Evolutionary conservation across 2,329 filamentous ascomycete species (phyloP), one percentile per base, ranked within the genome.

Genomic region (Fusarium secorum): DNA sequence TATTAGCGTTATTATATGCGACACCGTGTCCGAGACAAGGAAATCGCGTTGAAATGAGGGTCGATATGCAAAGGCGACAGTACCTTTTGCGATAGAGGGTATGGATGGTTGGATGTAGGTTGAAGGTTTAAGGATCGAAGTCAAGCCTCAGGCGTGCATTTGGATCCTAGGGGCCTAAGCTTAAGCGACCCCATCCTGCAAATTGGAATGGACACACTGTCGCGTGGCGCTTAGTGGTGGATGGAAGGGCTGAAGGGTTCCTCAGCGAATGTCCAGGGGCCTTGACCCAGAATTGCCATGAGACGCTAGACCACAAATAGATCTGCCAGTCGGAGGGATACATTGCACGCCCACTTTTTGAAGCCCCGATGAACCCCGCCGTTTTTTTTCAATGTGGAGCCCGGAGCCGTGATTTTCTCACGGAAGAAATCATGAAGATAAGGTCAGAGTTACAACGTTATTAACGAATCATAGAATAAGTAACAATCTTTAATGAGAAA

Each of bases 201-300:
- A 73, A 66, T 66, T 66, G 35, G 35, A 66, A 71, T 75, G 71
- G 64, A 64, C 60, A 70, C 60, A 72, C 66, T 64, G 61, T 70
- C 62, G 65, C 54, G 62, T 67, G 55, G 70, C 58, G 70, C 66
- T 72, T 72, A 72, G 65, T 60, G 39, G 49, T 59, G 35, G 61
- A 66, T 24, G 18, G 53, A 39, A 57, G 35, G 36, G 46, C 52
- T 44, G 53, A 39, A 57, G 35, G 36, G 46, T 36, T 44, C 38
- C 30, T 48, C 24, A 64, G 54, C 38, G 26, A 68, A 56, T 32
- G 38, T 46, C 60, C 39, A 36, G 60, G 62, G 60, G 59, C 26
- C 42, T 57, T 57, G 36, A 33, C 39, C 41, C 46, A 66, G 45
- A 64, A 64, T 72, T 69, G 72, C 72, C 68, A 68, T 54, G 33